Conservation (phyloP, 345 rosid genomes). For the Tarenaya hassleriana region DNA sequence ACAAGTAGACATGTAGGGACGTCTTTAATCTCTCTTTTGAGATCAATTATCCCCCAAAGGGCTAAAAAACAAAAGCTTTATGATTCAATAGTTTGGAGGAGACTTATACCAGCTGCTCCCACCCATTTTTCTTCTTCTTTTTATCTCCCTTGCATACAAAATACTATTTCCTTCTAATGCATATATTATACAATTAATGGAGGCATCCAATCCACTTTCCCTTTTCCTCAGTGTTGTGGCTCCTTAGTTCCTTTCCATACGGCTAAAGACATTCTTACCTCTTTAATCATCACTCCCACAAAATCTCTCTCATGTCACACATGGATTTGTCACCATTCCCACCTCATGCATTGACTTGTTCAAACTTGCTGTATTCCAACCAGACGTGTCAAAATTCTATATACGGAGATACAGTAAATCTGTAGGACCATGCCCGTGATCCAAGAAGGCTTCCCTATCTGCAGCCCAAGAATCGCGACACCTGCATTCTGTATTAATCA, state of each 20-base stretch:
- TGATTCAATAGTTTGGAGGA: slow-evolving; percentile 21
- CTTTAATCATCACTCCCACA: slow-evolving; percentile 33
- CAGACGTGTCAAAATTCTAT: too few relatives aligned
- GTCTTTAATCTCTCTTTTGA: neutral
- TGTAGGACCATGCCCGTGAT: too few relatives aligned
- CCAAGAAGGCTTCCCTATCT: too few relatives aligned
- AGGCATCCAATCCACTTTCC: slow-evolving; percentile 30
- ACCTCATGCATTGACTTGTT: neutral
- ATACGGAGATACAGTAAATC: too few relatives aligned
- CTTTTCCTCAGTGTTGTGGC: slow-evolving; percentile 23
- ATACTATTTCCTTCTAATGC: neutral
- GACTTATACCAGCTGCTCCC: too few relatives aligned
- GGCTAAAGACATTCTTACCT: slow-evolving; percentile 27
- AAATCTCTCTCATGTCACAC: slow-evolving; percentile 24
- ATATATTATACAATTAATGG: slow-evolving; percentile 7
- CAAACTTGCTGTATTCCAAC: too few relatives aligned
- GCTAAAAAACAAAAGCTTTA: slow-evolving; percentile 17
- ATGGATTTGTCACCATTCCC: slow-evolving; percentile 19
- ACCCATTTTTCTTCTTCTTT: slow-evolving; percentile 1
- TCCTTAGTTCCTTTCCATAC: slow-evolving; percentile 23
- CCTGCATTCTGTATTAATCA: too few relatives aligned
- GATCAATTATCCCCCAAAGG: slow-evolving; percentile 3
- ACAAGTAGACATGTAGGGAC: too few relatives aligned
- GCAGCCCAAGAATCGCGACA: too few relatives aligned
- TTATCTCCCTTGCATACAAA: neutral